Conservation (phyloP, 306 rosid species). For the Clitoria ternatea region DNA sequence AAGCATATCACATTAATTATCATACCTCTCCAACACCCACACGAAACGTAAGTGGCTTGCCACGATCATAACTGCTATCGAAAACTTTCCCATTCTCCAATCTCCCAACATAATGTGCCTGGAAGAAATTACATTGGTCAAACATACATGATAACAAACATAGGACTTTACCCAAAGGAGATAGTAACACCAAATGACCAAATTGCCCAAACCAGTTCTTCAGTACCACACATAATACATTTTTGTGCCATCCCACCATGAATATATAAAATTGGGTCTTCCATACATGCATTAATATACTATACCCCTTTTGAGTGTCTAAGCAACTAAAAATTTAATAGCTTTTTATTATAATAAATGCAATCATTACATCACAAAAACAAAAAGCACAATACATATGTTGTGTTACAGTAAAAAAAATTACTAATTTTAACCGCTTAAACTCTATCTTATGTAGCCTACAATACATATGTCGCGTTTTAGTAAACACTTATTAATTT, state of each 20-base stretch:
- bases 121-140: not conserved
- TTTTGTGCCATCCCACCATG: not conserved
- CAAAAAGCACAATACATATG: no score
- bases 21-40: slow-evolving; percentile 94
- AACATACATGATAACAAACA: no score
- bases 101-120: slow-evolving; percentile 88
- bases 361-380: no score
- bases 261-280: not conserved
- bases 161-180: not conserved
- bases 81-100: slow-evolving; percentile 87
- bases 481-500: no score
- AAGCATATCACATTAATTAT: not conserved
- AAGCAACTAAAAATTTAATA: no score
- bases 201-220: not conserved
- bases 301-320: no score
- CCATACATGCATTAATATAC: no score
- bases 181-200: not conserved
- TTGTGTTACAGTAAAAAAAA: no score
- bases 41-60: slow-evolving; percentile 80
- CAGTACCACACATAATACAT: not conserved
- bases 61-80: slow-evolving; percentile 93
- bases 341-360: no score
- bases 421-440: no score
- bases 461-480: no score
- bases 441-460: no score